phyloP scores from a whole-genome alignment of 345 rosid species.

The Trapa bicornis region DNA sequence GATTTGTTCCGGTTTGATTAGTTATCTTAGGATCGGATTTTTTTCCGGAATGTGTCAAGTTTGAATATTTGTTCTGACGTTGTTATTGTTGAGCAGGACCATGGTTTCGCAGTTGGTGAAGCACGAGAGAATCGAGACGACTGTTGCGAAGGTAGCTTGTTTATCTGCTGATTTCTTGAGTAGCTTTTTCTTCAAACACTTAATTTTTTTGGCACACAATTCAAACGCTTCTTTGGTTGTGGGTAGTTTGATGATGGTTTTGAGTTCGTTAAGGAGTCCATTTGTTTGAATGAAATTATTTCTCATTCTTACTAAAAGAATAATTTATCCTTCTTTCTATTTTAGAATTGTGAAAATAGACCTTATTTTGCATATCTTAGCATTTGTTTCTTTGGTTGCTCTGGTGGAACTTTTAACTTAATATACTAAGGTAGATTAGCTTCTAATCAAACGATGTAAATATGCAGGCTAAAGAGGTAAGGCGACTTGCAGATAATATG shows the following conservation, averaged over 20 bases:
- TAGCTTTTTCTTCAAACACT: neutral
- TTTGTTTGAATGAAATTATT: too few relatives aligned
- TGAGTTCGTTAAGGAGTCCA: neutral
- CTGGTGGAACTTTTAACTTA: too few relatives aligned
- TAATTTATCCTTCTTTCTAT: too few relatives aligned
- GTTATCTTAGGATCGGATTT: too few relatives aligned
- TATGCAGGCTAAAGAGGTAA: slow-evolving; percentile 72
- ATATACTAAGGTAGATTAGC: too few relatives aligned
- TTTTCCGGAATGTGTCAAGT: neutral
- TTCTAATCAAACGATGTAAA: neutral
- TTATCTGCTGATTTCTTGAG: neutral
- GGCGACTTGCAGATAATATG: slow-evolving; percentile 88
- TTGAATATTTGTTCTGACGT: neutral
- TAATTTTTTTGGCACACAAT: too few relatives aligned
- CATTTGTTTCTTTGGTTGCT: neutral
- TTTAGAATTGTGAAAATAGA: neutral
- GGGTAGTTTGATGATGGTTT: neutral
- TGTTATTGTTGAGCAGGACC: slow-evolving; percentile 30
- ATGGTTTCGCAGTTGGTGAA: slow-evolving; percentile 89
- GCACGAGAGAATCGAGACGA: slow-evolving; percentile 86
- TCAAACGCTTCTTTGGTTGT: neutral
- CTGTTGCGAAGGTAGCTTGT: slow-evolving; percentile 62
- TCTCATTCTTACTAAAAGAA: too few relatives aligned
- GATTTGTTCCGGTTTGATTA: neutral
- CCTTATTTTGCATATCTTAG: neutral